Conservation (phyloP, 805 yeast species). For the Peterozyma toletana region DNA sequence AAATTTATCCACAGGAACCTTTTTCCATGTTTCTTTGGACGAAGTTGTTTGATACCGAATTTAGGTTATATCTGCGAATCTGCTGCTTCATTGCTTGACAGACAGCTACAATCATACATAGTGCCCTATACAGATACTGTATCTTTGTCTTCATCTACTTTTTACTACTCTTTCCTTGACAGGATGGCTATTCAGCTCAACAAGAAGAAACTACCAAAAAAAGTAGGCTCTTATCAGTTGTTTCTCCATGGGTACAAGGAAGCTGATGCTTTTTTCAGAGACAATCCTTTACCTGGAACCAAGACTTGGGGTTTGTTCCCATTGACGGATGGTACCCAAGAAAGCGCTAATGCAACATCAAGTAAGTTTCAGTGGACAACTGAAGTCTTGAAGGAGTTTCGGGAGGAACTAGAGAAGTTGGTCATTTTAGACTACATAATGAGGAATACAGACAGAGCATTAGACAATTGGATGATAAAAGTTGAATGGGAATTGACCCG, state of each 20-base stretch:
- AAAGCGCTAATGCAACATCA: not conserved
- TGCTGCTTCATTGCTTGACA: constrained; percentile 62
- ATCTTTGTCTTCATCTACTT: constrained; percentile 35
- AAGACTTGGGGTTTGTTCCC: constrained; percentile 10
- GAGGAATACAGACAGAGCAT: constrained; percentile 69
- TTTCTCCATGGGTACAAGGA: constrained; percentile 52
- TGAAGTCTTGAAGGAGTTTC: constrained; percentile 38
- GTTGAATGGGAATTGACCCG: constrained; percentile 30
- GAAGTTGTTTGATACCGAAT: constrained; percentile 67
- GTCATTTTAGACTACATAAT: constrained; percentile 67
- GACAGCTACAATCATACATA: constrained; percentile 47
- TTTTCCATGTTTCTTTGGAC: constrained; percentile 72
- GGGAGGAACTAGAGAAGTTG: constrained; percentile 58
- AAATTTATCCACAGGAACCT: constrained; percentile 72
- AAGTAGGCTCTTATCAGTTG: constrained; percentile 63
- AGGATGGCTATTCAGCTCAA: constrained; percentile 15
- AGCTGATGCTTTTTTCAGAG: constrained; percentile 52
- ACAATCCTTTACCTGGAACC: constrained; percentile 50
- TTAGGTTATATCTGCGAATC: constrained; percentile 67
- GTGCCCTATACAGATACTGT: constrained; percentile 65
- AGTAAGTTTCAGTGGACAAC: constrained; percentile 46
- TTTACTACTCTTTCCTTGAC: constrained; percentile 49
- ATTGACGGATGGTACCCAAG: not conserved
- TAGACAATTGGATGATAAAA: constrained; percentile 74
- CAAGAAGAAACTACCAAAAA: constrained; percentile 27